phyloP scores from a whole-genome alignment of 164 flowering plant species.

The Nymphaea thermarum region DNA sequence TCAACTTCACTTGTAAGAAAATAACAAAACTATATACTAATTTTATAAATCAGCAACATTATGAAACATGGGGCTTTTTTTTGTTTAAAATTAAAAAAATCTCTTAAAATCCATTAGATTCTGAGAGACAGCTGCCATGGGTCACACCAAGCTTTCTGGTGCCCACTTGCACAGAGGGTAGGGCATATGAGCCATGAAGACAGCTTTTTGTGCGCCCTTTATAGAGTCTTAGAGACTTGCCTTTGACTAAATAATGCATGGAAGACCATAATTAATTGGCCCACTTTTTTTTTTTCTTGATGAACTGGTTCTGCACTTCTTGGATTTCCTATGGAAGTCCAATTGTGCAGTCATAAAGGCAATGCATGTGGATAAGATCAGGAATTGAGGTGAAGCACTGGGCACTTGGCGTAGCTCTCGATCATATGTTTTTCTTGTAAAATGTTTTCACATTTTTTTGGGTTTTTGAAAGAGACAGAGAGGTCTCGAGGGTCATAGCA shows the following conservation, averaged over 20 bases:
- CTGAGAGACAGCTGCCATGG: neutral
- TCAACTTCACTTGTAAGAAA: too few species aligned
- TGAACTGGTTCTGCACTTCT: neutral
- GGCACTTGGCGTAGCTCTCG: neutral
- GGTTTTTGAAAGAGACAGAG: too few species aligned
- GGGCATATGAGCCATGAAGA: too few species aligned
- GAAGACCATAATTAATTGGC: neutral
- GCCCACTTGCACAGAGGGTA: too few species aligned
- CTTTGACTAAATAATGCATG: neutral
- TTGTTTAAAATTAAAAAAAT: too few species aligned
- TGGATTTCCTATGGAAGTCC: neutral
- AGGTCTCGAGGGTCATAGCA: too few species aligned
- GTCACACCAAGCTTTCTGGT: neutral
- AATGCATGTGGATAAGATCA: neutral
- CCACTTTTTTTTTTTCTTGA: neutral
- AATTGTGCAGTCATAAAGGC: neutral
- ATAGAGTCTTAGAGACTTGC: neutral
- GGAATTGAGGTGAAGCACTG: neutral
- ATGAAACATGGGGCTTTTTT: too few species aligned
- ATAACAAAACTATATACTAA: too few species aligned
- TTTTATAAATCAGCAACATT: too few species aligned
- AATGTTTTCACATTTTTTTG: too few species aligned
- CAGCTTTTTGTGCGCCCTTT: too few species aligned
- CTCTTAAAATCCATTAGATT: neutral
- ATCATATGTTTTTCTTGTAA: neutral